Base-by-base conservation (phyloP, 2,329 filamentous ascomycete genomes). In the Epichloe bromicola region DNA sequence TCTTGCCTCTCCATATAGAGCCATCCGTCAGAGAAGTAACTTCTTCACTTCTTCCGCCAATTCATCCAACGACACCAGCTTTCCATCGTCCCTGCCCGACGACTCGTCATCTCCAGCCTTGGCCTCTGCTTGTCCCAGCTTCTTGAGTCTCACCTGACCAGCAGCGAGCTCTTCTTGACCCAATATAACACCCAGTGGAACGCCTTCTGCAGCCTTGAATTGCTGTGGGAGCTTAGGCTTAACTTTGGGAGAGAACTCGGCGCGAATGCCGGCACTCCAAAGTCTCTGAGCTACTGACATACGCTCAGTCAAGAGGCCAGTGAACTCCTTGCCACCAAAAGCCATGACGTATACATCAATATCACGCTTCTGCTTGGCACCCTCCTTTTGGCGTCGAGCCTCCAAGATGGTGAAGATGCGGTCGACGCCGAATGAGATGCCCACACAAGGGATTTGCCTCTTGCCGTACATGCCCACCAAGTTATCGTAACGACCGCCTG, bases 381-480 rank as follows among this genome's bases (percentile, higher is more conserved):
- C 74, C 52, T 80, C 78, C 51, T 75, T 78, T 54, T 79, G 81
- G 63, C 88, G 76, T 46, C 83, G 77, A 12, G 87, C 83, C 67
- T 95, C 90, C 57, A 85, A 88, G 63, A 96, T 90, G 59, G 86
- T 88, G 71, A 95, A 95, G 62, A 97, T 96, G 59, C 91, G 84
- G 68, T 97, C 91, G 46, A 96, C 88, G 51, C 91, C 91, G 63
- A 97, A 96, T 2, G 90, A 95, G 58, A 95, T 86, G 49, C 66
- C 66, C 10, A 70, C 67, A 48, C 68, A 72, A 19, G 67, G 91
- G 51, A 96, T 88, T 64, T 90, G 83, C 20, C 74, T 79, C 70
- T 90, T 91, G 60, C 84, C 84, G 73, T 95, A 96, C 88, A 95
- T 95, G 70, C 86, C 86, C 5, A 96, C 91, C 4, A 96, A 78